A percentile compares a stretch with the other conserved stretches of the same genome.
phyloP scores from a whole-genome alignment of 768 basidiomycete species.

The Pholiota microspora region DNA sequence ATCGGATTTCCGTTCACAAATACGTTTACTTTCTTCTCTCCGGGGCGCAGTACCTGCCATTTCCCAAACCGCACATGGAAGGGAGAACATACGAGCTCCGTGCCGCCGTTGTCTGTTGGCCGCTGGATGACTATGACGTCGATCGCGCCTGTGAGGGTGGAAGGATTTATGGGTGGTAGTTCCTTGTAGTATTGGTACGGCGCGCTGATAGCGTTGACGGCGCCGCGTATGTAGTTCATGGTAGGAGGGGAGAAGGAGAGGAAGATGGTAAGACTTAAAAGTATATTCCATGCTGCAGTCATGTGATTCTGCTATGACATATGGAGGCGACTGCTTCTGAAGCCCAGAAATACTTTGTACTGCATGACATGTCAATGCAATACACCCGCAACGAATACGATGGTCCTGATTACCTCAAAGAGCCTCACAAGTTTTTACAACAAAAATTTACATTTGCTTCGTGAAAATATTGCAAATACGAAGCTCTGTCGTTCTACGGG shows the following conservation, averaged over 20 bases:
- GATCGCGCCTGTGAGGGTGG: constrained; percentile 96
- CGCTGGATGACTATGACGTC: constrained; percentile 95
- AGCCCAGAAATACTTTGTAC: too few species aligned
- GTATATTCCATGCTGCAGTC: constrained; percentile 22
- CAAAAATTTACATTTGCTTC: too few species aligned
- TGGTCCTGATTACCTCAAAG: too few species aligned
- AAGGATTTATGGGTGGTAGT: constrained; percentile 83
- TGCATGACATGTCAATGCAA: too few species aligned
- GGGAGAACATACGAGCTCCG: constrained; percentile 84
- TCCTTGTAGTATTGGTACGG: constrained; percentile 91
- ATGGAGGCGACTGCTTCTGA: too few species aligned
- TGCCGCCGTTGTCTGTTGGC: constrained; percentile 57
- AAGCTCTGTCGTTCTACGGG: too few species aligned
- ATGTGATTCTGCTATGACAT: constrained; percentile 27
- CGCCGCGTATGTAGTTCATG: constrained; percentile 90
- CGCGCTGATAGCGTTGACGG: constrained; percentile 80
- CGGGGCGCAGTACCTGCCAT: constrained; percentile 90
- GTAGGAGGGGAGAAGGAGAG: constrained; percentile 19
- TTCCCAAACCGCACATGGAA: constrained; percentile 99
- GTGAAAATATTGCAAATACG: too few species aligned
- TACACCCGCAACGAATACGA: too few species aligned
- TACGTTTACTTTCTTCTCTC: constrained; percentile 93
- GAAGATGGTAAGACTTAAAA: constrained; percentile 15
- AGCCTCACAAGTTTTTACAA: too few species aligned
- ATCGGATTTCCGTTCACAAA: constrained; percentile 82